phyloP scores from a whole-genome alignment of 768 basidiomycete genomes.

The Lactarius pseudohatsudake region DNA sequence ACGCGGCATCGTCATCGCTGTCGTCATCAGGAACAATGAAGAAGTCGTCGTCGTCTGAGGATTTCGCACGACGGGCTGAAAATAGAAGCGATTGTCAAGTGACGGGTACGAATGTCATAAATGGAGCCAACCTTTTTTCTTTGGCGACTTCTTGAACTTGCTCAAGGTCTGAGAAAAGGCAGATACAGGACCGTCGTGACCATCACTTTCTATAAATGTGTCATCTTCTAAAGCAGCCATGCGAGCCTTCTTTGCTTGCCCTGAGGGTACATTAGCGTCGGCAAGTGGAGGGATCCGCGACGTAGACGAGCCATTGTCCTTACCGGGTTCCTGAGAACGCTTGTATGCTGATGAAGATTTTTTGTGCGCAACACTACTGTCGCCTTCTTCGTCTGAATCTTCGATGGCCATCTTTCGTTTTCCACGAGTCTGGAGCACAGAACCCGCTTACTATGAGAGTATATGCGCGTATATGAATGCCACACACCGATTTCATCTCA shows the following conservation, averaged over 20 bases:
- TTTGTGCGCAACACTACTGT: slow-evolving; percentile 15
- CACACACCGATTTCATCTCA: slow-evolving; percentile 16
- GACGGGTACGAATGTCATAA: slow-evolving; percentile 1
- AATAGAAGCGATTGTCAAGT: slow-evolving; percentile 1
- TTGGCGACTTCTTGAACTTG: slow-evolving; percentile 64
- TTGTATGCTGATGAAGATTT: slow-evolving; percentile 27
- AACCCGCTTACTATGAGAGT: background rate
- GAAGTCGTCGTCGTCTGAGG: slow-evolving; percentile 56
- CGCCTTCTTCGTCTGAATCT: slow-evolving; percentile 60
- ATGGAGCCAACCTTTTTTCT: slow-evolving; percentile 47
- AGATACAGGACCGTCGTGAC: slow-evolving; percentile 38
- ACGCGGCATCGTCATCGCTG: slow-evolving; percentile 40
- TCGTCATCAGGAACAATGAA: slow-evolving; percentile 70
- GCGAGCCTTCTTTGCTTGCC: slow-evolving; percentile 60
- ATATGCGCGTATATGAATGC: background rate
- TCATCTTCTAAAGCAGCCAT: slow-evolving; percentile 48
- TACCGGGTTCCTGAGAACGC: slow-evolving; percentile 23
- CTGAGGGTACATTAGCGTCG: slow-evolving; percentile 34
- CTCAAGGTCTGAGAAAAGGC: slow-evolving; percentile 61
- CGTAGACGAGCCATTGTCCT: background rate
- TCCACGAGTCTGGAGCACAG: slow-evolving; percentile 14
- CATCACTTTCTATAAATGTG: slow-evolving; percentile 34
- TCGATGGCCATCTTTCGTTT: slow-evolving; percentile 71
- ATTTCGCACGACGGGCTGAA: slow-evolving; percentile 40
- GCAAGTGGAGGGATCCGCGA: background rate